Conservation (phyloP, 2,329 filamentous ascomycete genomes). For the Calonectria montana region DNA sequence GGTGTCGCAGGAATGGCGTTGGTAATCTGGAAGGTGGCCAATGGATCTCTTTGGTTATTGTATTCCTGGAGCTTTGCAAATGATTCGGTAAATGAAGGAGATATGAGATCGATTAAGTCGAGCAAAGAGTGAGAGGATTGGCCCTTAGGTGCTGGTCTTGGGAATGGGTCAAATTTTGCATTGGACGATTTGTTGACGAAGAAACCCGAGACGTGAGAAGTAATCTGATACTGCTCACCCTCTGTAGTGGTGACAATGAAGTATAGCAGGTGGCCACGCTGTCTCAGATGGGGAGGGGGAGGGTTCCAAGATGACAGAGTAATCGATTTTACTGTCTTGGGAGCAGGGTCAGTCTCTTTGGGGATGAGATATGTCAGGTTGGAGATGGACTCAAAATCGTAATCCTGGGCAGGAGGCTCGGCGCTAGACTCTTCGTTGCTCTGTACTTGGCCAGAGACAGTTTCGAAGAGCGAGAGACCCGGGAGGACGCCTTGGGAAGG, state of each 20-base stretch:
- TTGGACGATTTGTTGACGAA: constrained; percentile 97
- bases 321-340: constrained; percentile 92
- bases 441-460: constrained; percentile 68
- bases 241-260: constrained; percentile 90
- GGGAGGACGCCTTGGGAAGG: constrained; percentile 86
- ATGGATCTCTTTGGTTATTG: constrained; percentile 86
- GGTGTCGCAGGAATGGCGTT: constrained; percentile 93
- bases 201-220: constrained; percentile 93
- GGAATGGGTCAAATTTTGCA: constrained; percentile 92
- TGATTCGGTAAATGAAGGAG: constrained; percentile 81
- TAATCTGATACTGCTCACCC: constrained; percentile 94
- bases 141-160: constrained; percentile 81
- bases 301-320: constrained; percentile 96
- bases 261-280: constrained; percentile 93
- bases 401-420: constrained; percentile 69
- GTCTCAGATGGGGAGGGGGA: constrained; percentile 88
- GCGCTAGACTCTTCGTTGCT: constrained; percentile 38
- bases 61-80: constrained; percentile 86
- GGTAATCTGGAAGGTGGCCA: constrained; percentile 94
- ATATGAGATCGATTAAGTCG: constrained; percentile 80
- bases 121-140: constrained; percentile 87
- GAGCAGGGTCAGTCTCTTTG: constrained; percentile 71
- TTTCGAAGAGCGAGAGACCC: constrained; percentile 88
- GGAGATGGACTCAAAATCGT: constrained; percentile 79
- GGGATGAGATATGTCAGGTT: constrained; percentile 80